Evolutionary conservation across 306 rosid species (phyloP).

Genomic region (Malus orientalis): DNA sequence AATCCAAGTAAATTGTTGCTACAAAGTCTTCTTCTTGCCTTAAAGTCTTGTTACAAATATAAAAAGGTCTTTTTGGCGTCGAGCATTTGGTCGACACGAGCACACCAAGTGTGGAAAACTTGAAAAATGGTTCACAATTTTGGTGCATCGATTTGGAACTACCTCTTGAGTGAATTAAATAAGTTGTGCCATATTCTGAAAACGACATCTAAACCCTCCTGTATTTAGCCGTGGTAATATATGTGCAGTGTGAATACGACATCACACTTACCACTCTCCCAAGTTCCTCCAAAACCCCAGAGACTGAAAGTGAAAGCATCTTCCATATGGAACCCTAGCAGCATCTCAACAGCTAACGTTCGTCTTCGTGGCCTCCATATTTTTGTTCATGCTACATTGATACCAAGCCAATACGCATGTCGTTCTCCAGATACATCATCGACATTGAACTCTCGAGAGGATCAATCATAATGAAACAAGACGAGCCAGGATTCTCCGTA

Average conservation of each 20-base stretch:
- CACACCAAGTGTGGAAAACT: neutral
- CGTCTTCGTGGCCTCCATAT: neutral
- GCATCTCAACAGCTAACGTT: neutral
- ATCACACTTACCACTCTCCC: neutral
- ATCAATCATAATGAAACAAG: neutral
- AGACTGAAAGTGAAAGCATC: neutral
- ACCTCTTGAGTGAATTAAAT: neutral
- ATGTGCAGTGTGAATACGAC: neutral
- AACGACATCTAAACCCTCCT: neutral
- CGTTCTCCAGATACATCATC: neutral
- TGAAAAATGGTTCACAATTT: neutral
- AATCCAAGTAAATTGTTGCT: neutral
- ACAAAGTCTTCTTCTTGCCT: neutral
- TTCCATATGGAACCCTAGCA: neutral
- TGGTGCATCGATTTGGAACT: neutral
- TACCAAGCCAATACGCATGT: neutral
- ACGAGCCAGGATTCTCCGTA: neutral
- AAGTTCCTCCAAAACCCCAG: neutral
- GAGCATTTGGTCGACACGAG: neutral
- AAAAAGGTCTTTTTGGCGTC: neutral
- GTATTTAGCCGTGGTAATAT: neutral
- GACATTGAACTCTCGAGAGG: neutral
- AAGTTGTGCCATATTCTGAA: neutral
- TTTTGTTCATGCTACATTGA: neutral
- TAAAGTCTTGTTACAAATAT: neutral